phyloP scores from a whole-genome alignment of 176 grass and related monocot genomes.

The Elymus sibiricus region DNA sequence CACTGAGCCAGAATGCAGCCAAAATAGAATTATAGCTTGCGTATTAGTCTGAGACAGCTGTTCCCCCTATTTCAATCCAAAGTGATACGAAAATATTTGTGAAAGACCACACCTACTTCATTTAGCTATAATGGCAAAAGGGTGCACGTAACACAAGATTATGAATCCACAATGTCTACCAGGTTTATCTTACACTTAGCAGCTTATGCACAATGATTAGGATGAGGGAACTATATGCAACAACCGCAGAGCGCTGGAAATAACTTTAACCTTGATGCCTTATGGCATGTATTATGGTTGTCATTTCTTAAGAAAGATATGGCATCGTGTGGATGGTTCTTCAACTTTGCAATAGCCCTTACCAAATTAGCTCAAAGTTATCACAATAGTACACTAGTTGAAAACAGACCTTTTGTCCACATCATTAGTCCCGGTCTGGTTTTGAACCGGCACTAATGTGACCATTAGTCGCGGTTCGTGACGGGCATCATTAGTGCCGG shows the following conservation, averaged over 20 bases:
- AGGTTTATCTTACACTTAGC: constrained; percentile 2
- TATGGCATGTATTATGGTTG: background rate
- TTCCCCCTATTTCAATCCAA: background rate
- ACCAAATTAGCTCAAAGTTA: background rate
- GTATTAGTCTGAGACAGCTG: background rate
- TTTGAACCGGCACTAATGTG: no score
- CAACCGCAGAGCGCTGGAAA: background rate
- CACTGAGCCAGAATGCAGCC: background rate
- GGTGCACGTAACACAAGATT: background rate
- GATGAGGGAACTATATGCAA: background rate
- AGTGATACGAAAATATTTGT: background rate
- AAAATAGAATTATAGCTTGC: background rate
- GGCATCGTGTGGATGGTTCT: background rate
- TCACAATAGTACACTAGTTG: no score
- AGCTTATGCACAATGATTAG: background rate
- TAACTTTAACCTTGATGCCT: background rate
- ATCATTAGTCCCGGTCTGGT: no score
- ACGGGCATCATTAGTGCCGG: no score
- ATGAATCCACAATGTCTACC: constrained; percentile 14
- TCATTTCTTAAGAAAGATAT: background rate
- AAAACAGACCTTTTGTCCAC: no score
- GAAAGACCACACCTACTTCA: background rate
- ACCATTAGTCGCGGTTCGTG: no score
- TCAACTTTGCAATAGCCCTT: background rate
- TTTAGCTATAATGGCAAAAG: background rate